Evolutionary conservation across 1,284 basidiomycete genomes (phyloP).

Genomic region (Ustilago vetiveriae): DNA sequence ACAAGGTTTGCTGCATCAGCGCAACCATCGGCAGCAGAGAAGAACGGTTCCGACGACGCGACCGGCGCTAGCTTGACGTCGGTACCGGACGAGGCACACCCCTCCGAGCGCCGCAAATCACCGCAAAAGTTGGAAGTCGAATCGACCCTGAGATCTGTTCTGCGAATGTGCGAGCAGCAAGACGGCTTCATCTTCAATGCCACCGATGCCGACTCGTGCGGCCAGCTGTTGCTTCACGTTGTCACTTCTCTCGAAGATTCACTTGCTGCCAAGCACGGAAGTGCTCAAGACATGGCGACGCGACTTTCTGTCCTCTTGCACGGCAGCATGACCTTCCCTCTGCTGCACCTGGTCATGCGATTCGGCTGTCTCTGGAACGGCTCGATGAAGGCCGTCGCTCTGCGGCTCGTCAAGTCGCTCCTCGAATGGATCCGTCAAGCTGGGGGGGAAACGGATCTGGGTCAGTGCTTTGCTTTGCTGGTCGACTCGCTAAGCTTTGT

Average conservation of each 20-base stretch:
- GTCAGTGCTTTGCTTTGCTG: constrained; percentile 8
- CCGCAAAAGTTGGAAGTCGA: too few species aligned
- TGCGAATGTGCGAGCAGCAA: constrained; percentile 44
- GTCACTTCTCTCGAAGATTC: constrained; percentile 19
- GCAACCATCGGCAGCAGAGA: too few species aligned
- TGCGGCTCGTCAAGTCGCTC: constrained; percentile 26
- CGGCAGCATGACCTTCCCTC: constrained; percentile 8
- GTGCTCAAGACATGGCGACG: not conserved
- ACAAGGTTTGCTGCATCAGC: too few species aligned
- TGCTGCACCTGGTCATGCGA: constrained; percentile 33
- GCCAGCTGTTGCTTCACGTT: constrained; percentile 24
- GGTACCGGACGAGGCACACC: too few species aligned
- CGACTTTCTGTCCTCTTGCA: constrained; percentile 6
- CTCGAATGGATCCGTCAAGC: constrained; percentile 20
- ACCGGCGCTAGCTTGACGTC: too few species aligned
- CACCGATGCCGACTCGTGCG: constrained; percentile 41
- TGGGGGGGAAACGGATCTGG: constrained; percentile 13
- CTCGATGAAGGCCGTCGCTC: constrained; percentile 12
- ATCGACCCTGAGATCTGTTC: constrained; percentile 20
- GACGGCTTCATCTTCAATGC: constrained; percentile 35
- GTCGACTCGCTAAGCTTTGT: constrained; percentile 38
- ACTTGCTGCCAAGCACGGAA: not conserved
- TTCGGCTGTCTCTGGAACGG: constrained; percentile 41
- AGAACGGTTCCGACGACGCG: too few species aligned
- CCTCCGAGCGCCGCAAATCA: too few species aligned